A percentile compares a stretch with the other conserved stretches of the same genome.
phyloP scores from a whole-genome alignment of 2,329 filamentous ascomycete species.

The Bertia moriformis region DNA sequence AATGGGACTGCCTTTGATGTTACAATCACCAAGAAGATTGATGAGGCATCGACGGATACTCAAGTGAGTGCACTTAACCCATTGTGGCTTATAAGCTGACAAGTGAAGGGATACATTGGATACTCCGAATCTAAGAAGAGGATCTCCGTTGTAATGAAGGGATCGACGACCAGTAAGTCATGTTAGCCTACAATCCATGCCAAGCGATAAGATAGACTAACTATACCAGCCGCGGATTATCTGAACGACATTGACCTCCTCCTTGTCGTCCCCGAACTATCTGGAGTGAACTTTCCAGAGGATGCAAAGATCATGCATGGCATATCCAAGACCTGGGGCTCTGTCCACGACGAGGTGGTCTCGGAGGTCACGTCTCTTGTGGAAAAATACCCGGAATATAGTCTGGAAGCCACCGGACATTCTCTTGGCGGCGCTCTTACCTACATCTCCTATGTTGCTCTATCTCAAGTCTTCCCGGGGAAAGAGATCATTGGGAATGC shows the following conservation, averaged over 20 bases:
- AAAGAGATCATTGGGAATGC: constrained; percentile 14
- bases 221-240: background rate
- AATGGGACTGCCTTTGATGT: constrained; percentile 12
- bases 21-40: constrained; percentile 12
- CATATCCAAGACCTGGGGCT: constrained; percentile 11
- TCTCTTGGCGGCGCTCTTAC: constrained; percentile 15
- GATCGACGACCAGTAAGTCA: constrained; percentile 9
- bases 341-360: constrained; percentile 13
- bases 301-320: constrained; percentile 12
- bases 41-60: constrained; percentile 10
- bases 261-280: constrained; percentile 10
- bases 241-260: background rate
- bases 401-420: constrained; percentile 13
- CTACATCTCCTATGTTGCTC: constrained; percentile 14
- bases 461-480: constrained; percentile 13
- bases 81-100: background rate
- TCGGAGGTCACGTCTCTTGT: constrained; percentile 11
- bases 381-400: constrained; percentile 11
- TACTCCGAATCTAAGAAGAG: constrained; percentile 10
- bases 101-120: constrained; percentile 11
- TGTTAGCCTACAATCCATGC: no score
- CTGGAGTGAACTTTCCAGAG: constrained; percentile 12
- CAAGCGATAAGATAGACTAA: no score
- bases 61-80: constrained; percentile 3
- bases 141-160: constrained; percentile 14